Evolutionary conservation across 352 stramenopile species (phyloP), one percentile per base, ranked within the genome.

Genomic region (Pythium biforme): DNA sequence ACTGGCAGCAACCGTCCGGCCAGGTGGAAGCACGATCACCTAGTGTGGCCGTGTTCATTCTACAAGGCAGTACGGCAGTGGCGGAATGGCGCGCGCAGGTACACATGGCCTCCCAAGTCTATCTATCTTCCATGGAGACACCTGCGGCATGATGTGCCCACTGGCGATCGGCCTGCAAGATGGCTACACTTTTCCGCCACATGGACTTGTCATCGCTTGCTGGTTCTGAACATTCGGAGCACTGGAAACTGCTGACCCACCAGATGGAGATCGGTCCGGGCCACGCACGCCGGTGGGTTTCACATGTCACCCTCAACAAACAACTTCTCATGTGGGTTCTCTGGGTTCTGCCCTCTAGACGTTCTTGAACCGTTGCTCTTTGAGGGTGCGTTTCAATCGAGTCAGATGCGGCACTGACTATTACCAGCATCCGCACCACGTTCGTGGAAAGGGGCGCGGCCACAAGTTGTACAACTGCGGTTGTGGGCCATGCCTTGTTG

Each of bases 381-480:
- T 59, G 25, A 40, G n/a, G 53, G 34, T 9, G 17, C 3, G 34
- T n/a, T 1, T 15, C 27, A 27, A 59, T 41, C 25, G 45, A 59
- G 53, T 59, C 53, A 59, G 53, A 50, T 10, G 51, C 46, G 11
- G 14, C 26, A 37, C 46, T 31, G 23, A 52, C 46, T 31, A 31
- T 58, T 47, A 31, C 37, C 22, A 17, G 48, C 40, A 15, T 29
- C 53, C 34, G 14, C n/a, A 59, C 53, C 11, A 50, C 40, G 53
- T 59, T 59, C 53, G 34, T 59, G 53, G 53, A 59, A 59, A 59
- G 53, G 53, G 53, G 29, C 20, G 29, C 34, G 40, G 20, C 19
- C 12, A 25, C 9, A 23, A 26, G 31, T 10, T 10, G 23, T 37
- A 59, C 37, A 41, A 29, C 12, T 59, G 53, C 37, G 53, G 46